A percentile compares a stretch with the other conserved stretches of the same genome.
Conservation (phyloP, 208 protist species). For the Kentomonas sorsogonicus region DNA sequence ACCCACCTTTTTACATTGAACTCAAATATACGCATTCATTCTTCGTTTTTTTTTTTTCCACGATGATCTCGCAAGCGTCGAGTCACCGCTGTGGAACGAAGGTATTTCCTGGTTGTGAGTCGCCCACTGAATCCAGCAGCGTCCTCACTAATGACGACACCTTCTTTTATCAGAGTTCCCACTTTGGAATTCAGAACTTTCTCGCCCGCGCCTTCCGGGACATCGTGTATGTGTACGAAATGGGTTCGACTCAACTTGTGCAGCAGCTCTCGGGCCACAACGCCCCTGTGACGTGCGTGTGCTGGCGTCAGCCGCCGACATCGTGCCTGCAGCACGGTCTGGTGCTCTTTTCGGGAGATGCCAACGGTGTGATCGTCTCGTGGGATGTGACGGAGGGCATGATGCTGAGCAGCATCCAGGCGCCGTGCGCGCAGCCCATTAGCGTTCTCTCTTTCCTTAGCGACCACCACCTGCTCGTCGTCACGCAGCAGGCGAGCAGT, state of each 20-base stretch:
- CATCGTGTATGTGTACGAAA: conserved; percentile 64
- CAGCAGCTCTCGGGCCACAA: conserved; percentile 65
- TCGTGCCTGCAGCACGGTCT: conserved; percentile 64
- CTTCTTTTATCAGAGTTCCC: conserved; percentile 44
- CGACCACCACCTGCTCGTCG: conserved; percentile 51
- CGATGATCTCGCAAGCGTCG: too few species aligned
- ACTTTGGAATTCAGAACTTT: conserved; percentile 64
- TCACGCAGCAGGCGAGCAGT: conserved; percentile 38
- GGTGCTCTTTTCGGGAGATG: conserved; percentile 61
- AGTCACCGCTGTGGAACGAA: too few species aligned
- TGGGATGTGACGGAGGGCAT: conserved; percentile 76
- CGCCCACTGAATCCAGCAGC: conserved; percentile 18
- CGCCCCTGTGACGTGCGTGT: conserved; percentile 47
- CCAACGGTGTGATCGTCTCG: conserved; percentile 38
- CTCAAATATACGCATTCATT: not conserved
- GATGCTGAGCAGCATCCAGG: conserved; percentile 38
- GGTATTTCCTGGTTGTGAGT: conserved; percentile 24
- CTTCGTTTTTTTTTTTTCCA: conserved; percentile 5
- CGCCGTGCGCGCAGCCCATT: conserved; percentile 36
- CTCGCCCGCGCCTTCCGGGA: conserved; percentile 55
- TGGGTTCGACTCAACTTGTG: conserved; percentile 72
- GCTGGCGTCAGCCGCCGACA: conserved; percentile 47
- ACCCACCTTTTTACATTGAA: not conserved
- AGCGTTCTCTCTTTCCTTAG: conserved; percentile 36
- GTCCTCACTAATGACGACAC: conserved; percentile 17